Evolutionary conservation across 2,329 filamentous ascomycete species (phyloP).

Genomic region (Alternaria longipes): DNA sequence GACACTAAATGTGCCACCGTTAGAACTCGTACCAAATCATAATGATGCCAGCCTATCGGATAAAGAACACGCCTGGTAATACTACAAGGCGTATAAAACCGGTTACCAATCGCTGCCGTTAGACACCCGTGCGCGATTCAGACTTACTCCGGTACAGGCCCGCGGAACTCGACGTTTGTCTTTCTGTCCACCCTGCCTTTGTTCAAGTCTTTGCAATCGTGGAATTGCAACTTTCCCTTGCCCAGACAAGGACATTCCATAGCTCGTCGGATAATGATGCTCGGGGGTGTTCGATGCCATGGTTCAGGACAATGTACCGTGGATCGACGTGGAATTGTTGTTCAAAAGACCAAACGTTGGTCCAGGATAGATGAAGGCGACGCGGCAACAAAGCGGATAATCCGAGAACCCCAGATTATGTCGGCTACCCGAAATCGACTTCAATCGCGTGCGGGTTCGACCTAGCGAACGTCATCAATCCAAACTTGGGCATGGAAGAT

Average conservation of each 20-base stretch:
- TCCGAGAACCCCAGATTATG: slow-evolving; percentile 3
- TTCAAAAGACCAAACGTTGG: slow-evolving; percentile 11
- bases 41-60: slow-evolving; percentile 7
- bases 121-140: slow-evolving; percentile 5
- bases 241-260: slow-evolving; percentile 17
- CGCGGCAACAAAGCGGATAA: slow-evolving; percentile 9
- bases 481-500: slow-evolving; percentile 14
- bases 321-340: slow-evolving; percentile 11
- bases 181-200: slow-evolving; percentile 21
- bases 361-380: slow-evolving; percentile 9
- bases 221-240: slow-evolving; percentile 46
- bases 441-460: slow-evolving; percentile 21
- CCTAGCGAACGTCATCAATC: slow-evolving; percentile 15
- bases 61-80: background rate
- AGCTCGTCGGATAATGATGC: slow-evolving; percentile 11
- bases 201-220: slow-evolving; percentile 34
- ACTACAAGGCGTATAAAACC: background rate
- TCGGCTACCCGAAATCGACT: slow-evolving; percentile 6
- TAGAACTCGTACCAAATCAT: slow-evolving; percentile 16
- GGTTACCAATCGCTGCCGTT: slow-evolving; percentile 1
- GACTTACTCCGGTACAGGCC: slow-evolving; percentile 42
- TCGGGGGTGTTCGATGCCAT: slow-evolving; percentile 24
- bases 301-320: slow-evolving; percentile 6
- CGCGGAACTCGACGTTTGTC: slow-evolving; percentile 39
- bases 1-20: slow-evolving; percentile 41